Base-by-base conservation (phyloP, 306 rosid species). In the Lupinus albus region DNA sequence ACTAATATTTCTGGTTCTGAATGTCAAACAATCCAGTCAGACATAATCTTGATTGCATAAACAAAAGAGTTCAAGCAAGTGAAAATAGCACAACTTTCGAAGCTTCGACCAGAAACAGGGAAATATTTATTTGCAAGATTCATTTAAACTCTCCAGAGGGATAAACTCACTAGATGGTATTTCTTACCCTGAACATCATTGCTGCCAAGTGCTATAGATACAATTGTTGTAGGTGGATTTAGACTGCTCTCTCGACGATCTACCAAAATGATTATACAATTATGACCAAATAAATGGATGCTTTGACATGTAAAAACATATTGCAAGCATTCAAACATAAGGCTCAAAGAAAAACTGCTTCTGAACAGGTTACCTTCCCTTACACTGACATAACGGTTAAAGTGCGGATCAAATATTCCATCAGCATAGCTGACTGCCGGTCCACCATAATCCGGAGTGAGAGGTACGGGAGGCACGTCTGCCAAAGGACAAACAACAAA, bases 381-480 rank as follows among this genome's bases (percentile, higher is more conserved):
- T 35, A 93, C 87, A 55, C 92, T 73, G 51, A 90, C 54, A 85
- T 67, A 93, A 60, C 99, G 83, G 59, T 88, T 76, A 70, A 88
- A 84, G 44, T 86, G 91, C 52, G 80, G 61, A 83, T 93, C 99
- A 61, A 86, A 85, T 57, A 82, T 72, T 45, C 97, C 99, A 70
- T 93, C 97, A 4, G n/a, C n/a, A n/a, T n/a, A n/a, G n/a, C n/a
- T n/a, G n/a, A n/a, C n/a, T n/a, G n/a, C n/a, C n/a, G n/a, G 91
- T 42, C 77, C 88, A 41, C 92, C 89, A 42, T 90, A 86, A 83
- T 88, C 91, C 2, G 99, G 95, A 28, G 99, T 90, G 33, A 93
- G 74, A 16, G 97, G 82, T 14, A 50, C 50, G 12, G 92, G 90
- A 44, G 85, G 58, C 66, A 79, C 84, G 85, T 73, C 99, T 90